These are phyloP conservation scores for Hyparrhenia diplandra DNA, from an alignment of 176 grass and related monocot species.

Conservation along the genomic window DNA sequence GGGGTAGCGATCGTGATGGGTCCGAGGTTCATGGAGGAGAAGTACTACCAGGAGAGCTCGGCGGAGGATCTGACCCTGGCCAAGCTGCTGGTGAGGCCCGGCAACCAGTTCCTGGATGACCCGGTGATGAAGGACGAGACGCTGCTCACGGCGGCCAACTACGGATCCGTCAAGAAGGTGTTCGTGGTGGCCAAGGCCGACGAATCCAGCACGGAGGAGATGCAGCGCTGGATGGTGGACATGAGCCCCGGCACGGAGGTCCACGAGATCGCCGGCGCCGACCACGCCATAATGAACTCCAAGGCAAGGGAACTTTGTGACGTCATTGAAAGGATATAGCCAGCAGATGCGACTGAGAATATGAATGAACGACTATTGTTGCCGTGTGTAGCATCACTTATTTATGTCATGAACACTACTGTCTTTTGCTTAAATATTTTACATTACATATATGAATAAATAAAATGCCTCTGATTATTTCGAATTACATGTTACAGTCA, in stretches of 20 bases:
- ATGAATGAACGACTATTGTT: background rate
- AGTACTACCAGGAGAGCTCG: constrained; percentile 33
- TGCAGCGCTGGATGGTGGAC: constrained; percentile 45
- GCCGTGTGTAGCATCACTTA: no score
- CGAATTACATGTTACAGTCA: no score
- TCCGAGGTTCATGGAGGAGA: constrained; percentile 24
- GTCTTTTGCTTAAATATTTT: no score
- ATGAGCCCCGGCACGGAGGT: constrained; percentile 28
- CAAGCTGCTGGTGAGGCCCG: constrained; percentile 34
- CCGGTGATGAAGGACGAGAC: constrained; percentile 14
- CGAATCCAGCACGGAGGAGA: constrained; percentile 22
- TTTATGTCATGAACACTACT: no score
- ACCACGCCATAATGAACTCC: constrained; percentile 53
- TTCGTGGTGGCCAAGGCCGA: constrained; percentile 45
- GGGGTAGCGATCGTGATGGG: constrained; percentile 18
- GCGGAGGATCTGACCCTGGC: constrained; percentile 41
- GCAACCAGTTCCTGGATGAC: constrained; percentile 25
- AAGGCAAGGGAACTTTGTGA: constrained; percentile 24
- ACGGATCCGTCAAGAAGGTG: constrained; percentile 29
- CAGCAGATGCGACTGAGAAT: background rate
- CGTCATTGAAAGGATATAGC: constrained; percentile 23
- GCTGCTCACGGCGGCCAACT: constrained; percentile 25
- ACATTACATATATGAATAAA: background rate
- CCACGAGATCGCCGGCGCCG: constrained; percentile 34
- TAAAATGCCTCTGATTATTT: no score